These are phyloP conservation scores for Kwoniella mangroviensis DNA, from an alignment of 768 basidiomycete species.

Conservation along the genomic window DNA sequence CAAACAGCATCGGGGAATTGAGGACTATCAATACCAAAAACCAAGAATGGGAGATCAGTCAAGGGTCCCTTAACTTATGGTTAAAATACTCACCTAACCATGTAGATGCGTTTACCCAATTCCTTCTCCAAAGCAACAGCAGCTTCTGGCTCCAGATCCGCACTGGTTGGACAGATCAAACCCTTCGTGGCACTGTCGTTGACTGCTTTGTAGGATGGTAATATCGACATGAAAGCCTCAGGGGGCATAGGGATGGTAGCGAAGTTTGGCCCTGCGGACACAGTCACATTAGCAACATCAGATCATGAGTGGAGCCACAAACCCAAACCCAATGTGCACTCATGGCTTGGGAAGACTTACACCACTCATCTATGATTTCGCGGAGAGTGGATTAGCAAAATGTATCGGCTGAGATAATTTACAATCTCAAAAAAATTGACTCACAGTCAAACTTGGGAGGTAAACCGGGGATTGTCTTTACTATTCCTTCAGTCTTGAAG, in stretches of 20 bases:
- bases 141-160: constrained; percentile 28
- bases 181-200: constrained; percentile 15
- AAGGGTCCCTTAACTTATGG: too few relatives aligned
- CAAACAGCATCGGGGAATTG: constrained; percentile 37
- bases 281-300: too few relatives aligned
- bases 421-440: not conserved
- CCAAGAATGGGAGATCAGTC: too few relatives aligned
- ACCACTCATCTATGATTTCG: constrained; percentile 27
- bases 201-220: not conserved
- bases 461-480: constrained; percentile 31
- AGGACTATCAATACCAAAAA: constrained; percentile 11
- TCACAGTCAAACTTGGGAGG: constrained; percentile 37
- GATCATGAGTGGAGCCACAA: too few relatives aligned
- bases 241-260: constrained; percentile 18
- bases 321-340: too few relatives aligned
- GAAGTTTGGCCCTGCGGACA: constrained; percentile 12
- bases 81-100: constrained; percentile 44
- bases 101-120: constrained; percentile 25
- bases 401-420: not conserved
- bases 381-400: not conserved
- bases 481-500: constrained; percentile 21
- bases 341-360: constrained; percentile 10
- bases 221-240: constrained; percentile 2
- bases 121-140: constrained; percentile 19
- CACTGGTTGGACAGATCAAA: constrained; percentile 19